Evolutionary conservation across 352 stramenopile genomes (phyloP).

Genomic region (Discostella stelligera): DNA sequence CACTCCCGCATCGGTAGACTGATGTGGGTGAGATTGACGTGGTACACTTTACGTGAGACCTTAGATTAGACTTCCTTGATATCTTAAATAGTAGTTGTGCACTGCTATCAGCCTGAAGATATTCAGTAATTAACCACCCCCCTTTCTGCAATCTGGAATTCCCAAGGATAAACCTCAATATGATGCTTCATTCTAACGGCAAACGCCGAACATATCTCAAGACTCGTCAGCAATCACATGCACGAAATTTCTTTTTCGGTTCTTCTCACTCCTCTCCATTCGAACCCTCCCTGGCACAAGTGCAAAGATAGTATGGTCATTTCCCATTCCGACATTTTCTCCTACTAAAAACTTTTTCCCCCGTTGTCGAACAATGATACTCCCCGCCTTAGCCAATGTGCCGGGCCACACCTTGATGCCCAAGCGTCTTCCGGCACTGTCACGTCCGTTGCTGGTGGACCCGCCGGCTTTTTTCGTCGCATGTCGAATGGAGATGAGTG

Average conservation of each 20-base stretch:
- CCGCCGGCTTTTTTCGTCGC: conserved; percentile 96
- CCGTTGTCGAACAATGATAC: conserved; percentile 97
- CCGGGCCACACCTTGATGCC: conserved; percentile 96
- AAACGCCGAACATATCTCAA: neutral
- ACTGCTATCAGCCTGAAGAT: no score
- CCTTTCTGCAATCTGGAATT: no score
- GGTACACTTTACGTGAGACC: no score
- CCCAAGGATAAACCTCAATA: neutral
- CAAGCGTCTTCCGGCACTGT: conserved; percentile 94
- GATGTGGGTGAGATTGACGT: no score
- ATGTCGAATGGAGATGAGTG: conserved; percentile 46
- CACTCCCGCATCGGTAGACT: no score
- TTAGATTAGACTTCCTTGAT: no score
- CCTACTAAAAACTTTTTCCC: conserved; percentile 94
- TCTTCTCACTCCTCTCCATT: conserved; percentile 64
- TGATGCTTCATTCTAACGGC: neutral
- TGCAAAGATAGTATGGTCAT: conserved; percentile 83
- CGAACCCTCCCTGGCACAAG: conserved; percentile 61
- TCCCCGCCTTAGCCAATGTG: conserved; percentile 88
- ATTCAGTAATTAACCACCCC: no score
- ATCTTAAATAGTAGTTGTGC: no score
- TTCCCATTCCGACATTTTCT: conserved; percentile 89
- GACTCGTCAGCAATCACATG: conserved; percentile 50
- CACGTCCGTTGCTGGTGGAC: conserved; percentile 95
- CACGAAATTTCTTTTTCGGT: conserved; percentile 75